These are phyloP conservation scores for Yamadazyma sp. DNA, from an alignment of 805 yeast genomes.

Conservation along the genomic window DNA sequence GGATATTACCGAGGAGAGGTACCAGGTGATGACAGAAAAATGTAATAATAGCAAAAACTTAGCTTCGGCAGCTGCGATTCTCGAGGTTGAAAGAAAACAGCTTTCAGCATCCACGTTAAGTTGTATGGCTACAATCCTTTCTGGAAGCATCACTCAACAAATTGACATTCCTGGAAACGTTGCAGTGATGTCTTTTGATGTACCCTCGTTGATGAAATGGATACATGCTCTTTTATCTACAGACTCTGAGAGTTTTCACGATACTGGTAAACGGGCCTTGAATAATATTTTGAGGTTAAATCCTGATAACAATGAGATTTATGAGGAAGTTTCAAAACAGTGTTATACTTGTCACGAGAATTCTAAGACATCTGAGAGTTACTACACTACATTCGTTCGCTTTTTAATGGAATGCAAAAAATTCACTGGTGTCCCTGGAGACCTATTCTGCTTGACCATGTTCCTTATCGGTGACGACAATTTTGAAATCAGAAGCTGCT, in stretches of 20 bases:
- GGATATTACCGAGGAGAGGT: slow-evolving; percentile 62
- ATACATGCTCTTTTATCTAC: slow-evolving; percentile 68
- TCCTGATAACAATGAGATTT: slow-evolving; percentile 49
- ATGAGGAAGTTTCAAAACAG: slow-evolving; percentile 62
- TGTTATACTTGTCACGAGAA: slow-evolving; percentile 61
- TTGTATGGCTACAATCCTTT: slow-evolving; percentile 79
- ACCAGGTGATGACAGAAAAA: slow-evolving; percentile 51
- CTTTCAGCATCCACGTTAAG: slow-evolving; percentile 71
- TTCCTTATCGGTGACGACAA: slow-evolving; percentile 78
- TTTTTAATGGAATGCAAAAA: slow-evolving; percentile 53
- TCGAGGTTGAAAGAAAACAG: slow-evolving; percentile 76
- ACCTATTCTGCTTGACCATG: slow-evolving; percentile 70
- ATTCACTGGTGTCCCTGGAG: slow-evolving; percentile 54
- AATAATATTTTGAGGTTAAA: slow-evolving; percentile 65
- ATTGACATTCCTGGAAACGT: slow-evolving; percentile 47
- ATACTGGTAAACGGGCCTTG: slow-evolving; percentile 69
- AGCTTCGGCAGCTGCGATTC: slow-evolving; percentile 62
- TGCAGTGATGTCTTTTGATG: slow-evolving; percentile 66
- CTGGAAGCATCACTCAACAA: slow-evolving; percentile 63
- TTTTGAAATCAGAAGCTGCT: slow-evolving; percentile 64
- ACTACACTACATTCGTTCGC: slow-evolving; percentile 69
- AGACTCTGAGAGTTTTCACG: slow-evolving; percentile 55
- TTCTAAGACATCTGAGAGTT: slow-evolving; percentile 58
- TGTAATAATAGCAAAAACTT: slow-evolving; percentile 39
- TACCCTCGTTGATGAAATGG: slow-evolving; percentile 72